Evolutionary conservation across 345 rosid genomes (phyloP), one percentile per base, ranked within the genome.

Genomic region (Lumnitzera littorea): DNA sequence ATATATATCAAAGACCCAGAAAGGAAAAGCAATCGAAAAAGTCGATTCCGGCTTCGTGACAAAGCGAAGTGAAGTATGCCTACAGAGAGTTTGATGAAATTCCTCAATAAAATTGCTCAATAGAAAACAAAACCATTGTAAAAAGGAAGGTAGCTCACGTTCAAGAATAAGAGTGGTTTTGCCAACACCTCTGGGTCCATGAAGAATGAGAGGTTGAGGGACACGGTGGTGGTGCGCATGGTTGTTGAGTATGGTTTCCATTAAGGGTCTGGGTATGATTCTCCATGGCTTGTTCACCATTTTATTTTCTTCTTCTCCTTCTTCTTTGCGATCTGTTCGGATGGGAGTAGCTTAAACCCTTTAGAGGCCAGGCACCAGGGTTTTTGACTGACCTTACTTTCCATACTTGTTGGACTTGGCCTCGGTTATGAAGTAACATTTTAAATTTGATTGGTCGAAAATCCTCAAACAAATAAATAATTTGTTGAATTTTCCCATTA

Each of bases 171-270:
- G 79, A 15, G 99, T 90, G 71, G 99, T 94, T 71, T 94, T 94
- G 83, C 97, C 96, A 73, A 77, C 89, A 76, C 99, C 99, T 24
- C 99, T 89, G 63, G 99, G 99, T 51, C 99, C 97, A 52, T 91
- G 97, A 80, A 91, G 78, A 68, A 95, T 76, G 70, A 95, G 96
- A 16, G 96, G 86, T 66, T 95, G 99, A 76, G 76, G 88, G 58
- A 88, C 99, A 31, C 97, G 91, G 82, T 88, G 97, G 82, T 82
- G 92, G 66, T 88, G 96, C 46, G 88, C 92, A 56, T 95, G 99
- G 74, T 86, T 88, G 83, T 84, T 88, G 69, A 95, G 88, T 50
- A 88, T 63, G 5, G 95, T 79, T 76, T 95, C 99, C 9, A 95
- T 76, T 24, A 91, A 72, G 15, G 96, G 92, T 52, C 88, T 82